Percentiles rank a stretch among this genome's conserved stretches.
phyloP scores from a whole-genome alignment of 768 basidiomycete species.

The Xerocomus brunneocitrinus region DNA sequence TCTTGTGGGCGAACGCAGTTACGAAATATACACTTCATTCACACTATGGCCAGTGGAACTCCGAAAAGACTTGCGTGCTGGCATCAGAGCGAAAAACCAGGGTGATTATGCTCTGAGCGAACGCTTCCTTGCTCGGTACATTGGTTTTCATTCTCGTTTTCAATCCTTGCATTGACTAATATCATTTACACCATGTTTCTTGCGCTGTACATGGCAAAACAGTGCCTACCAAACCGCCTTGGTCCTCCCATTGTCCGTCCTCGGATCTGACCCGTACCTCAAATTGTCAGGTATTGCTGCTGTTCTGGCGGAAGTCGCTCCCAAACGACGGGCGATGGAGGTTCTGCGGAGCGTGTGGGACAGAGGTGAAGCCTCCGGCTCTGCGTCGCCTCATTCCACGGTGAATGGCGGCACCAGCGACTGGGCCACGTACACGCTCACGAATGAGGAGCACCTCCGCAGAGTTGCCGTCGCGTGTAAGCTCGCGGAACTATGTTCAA shows the following conservation, averaged over 20 bases:
- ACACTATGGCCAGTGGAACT: conserved; percentile 66
- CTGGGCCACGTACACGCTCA: conserved; percentile 27
- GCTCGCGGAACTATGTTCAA: conserved; percentile 38
- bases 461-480: conserved; percentile 43
- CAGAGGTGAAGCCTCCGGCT: conserved; percentile 2
- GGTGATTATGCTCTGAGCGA: conserved; percentile 50
- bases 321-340: conserved; percentile 24
- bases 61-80: conserved; percentile 59
- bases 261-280: conserved; percentile 48
- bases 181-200: background rate
- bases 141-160: background rate
- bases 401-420: background rate
- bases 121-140: conserved; percentile 52
- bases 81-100: conserved; percentile 57
- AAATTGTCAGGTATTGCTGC: conserved; percentile 68
- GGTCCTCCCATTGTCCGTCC: conserved; percentile 34
- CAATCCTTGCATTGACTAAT: background rate
- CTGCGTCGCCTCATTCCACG: background rate
- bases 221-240: conserved; percentile 58
- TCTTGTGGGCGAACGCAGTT: conserved; percentile 32
- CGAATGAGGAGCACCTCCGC: conserved; percentile 38
- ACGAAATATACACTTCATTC: conserved; percentile 52
- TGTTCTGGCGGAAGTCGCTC: conserved; percentile 49
- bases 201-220: background rate
- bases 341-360: conserved; percentile 24